A percentile compares a stretch with the other conserved stretches of the same genome.
These are phyloP conservation scores for Scedosporium apiospermum DNA, from an alignment of 2,329 filamentous ascomycete genomes.

Conservation along the genomic window DNA sequence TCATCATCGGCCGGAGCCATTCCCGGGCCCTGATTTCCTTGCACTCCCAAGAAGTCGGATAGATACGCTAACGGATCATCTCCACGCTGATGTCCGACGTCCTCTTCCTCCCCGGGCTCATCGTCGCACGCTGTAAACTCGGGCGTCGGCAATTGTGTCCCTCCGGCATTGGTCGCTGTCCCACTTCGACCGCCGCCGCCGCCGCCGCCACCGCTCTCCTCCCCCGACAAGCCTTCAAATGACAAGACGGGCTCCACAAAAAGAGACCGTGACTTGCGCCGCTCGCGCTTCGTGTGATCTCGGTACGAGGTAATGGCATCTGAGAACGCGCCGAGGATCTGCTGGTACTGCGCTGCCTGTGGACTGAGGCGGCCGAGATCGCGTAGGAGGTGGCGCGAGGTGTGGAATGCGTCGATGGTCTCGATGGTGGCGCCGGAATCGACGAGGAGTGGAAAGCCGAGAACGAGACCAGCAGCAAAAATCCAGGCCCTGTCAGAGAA, in stretches of 20 bases:
- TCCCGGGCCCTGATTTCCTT: too few species aligned
- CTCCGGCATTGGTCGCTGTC: too few species aligned
- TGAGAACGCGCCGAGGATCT: conserved; percentile 30
- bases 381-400: conserved; percentile 38
- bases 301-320: background rate
- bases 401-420: conserved; percentile 30
- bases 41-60: too few species aligned
- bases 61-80: too few species aligned
- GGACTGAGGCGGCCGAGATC: conserved; percentile 38
- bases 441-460: conserved; percentile 10
- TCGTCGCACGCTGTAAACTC: too few species aligned
- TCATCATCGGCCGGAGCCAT: too few species aligned
- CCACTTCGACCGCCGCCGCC: too few species aligned
- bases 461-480: conserved; percentile 11
- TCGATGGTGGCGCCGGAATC: conserved; percentile 1
- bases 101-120: too few species aligned
- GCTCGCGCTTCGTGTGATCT: background rate
- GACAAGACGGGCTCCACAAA: background rate
- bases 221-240: too few species aligned
- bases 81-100: too few species aligned
- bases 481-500: conserved; percentile 9
- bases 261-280: background rate
- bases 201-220: too few species aligned
- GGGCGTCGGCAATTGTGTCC: too few species aligned
- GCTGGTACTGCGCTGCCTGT: conserved; percentile 47